Conservation (phyloP, 1,284 basidiomycete species). For the Cutaneotrichosporon cutaneum region DNA sequence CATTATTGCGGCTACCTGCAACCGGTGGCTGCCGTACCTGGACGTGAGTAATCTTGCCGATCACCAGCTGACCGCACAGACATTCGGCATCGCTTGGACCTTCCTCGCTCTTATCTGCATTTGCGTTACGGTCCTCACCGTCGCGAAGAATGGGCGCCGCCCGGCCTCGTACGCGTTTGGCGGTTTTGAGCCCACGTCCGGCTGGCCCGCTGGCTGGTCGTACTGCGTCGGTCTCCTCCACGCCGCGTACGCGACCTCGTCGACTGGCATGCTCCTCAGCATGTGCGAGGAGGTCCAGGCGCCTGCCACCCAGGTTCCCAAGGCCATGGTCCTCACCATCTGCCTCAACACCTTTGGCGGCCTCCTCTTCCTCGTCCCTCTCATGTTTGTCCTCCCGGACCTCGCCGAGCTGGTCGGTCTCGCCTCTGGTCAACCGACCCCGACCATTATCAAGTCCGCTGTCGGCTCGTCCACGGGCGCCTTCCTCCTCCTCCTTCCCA, state of each 20-base stretch:
- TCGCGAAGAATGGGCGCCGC: conserved; percentile 43
- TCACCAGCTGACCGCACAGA: conserved; percentile 20
- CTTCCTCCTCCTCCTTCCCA: conserved; percentile 52
- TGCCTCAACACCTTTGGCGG: conserved; percentile 35
- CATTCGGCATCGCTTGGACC: conserved; percentile 36
- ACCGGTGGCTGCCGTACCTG: conserved; percentile 40
- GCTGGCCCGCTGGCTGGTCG: conserved; percentile 23
- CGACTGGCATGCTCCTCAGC: conserved; percentile 48
- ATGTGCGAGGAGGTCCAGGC: conserved; percentile 52
- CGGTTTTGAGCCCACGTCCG: conserved; percentile 22
- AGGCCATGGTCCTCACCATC: conserved; percentile 39
- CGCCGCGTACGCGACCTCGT: conserved; percentile 42
- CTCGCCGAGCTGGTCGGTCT: conserved; percentile 46
- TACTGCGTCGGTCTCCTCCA: conserved; percentile 47
- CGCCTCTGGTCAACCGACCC: conserved; percentile 52
- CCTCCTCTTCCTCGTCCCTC: conserved; percentile 49
- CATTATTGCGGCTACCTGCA: conserved; percentile 36
- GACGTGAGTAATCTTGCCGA: conserved; percentile 29
- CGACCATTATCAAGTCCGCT: conserved; percentile 52
- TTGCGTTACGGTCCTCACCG: conserved; percentile 45
- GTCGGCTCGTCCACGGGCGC: conserved; percentile 51
- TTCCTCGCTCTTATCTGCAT: conserved; percentile 28
- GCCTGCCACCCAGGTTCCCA: conserved; percentile 46
- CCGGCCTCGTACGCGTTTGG: conserved; percentile 37
- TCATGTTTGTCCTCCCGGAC: conserved; percentile 54